Evolutionary conservation across 306 rosid genomes (phyloP), one percentile per base, ranked within the genome.

Genomic region (Biancaea sappan): DNA sequence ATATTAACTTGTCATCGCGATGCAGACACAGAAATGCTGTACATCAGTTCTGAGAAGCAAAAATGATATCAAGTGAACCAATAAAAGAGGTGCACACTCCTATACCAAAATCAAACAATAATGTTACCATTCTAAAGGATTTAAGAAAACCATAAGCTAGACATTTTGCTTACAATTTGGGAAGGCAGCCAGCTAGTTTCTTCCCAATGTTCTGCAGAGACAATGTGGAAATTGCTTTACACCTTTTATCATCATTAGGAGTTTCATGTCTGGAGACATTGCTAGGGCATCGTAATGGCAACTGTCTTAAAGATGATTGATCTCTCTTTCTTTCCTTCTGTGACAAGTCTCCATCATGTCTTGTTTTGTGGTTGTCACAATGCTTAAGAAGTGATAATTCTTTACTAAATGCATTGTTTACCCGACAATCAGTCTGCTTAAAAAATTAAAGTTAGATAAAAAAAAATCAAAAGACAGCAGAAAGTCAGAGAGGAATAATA

Each of bases 381-480:
- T 5, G 80, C 51, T 79, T 78, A 81, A 91, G 76, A 77, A 81
- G 41, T 32, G 93, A 84, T 18, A 72, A 52, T 41, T 91, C 93
- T 44, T 80, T 71, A 34, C 48, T 75, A 75, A 80, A 85, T 79
- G 89, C 87, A 25, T 64, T 58, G 34, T 6, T 57, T 51, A 9
- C 29, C 64, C 53, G 31, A 77, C 60, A 34, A 71, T 62, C 77
- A 75, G 83, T 77, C 96, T 90, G 96, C 84, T 84, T 61, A 70
- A 72, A 35, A 60, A 68, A 75, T 68, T 63, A 69, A 77, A 69
- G 68, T 81, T 46, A 76, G 68, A 69, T 34, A 15, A 52, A 11
- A 71, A 52, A 73, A 76, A 35, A 62, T 66, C 38, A 14, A 40
- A 11, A 40, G 46, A 8, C n/a, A 24, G 2, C 7, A 8, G n/a